Evolutionary conservation across 306 rosid species (phyloP), one percentile per base, ranked within the genome.

Genomic region (Cicer yamashitae): DNA sequence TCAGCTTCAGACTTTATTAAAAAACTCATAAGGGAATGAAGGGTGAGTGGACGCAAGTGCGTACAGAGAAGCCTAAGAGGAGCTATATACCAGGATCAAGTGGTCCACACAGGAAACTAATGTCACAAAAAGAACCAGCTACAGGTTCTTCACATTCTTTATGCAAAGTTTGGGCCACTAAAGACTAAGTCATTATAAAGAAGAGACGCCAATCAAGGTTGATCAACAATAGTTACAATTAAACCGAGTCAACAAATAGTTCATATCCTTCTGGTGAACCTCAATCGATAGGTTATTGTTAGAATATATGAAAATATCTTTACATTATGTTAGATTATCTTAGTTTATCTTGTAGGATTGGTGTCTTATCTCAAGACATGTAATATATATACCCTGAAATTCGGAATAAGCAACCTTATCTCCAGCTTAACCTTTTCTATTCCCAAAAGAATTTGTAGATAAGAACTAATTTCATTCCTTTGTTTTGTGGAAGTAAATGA

Each of bases 61-160:
- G 7, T 25, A 18, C 12, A 46, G 37, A 63, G 13, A 51, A 63
- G 7, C 9, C 37, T 15, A 3, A 40, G 34, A 64, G 13, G 30
- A 17, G 10, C 20, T 7, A 39, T 4, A 61, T 54, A 61, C 22
- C 25, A 38, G 47, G 46, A 61, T 58, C 41, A 11, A 30, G 59
- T 44, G 38, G 58, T 50, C 77, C 63, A 10, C 53, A 47, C 15
- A 15, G 14, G 51, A 47, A 46, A 74, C 37, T 30, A 30, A 30
- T 30, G 37, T 4, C 37, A 37, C 70, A 50, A 10, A 48, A 54
- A 64, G 47, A 54, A 17, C 61, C 54, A 6, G 8, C 48, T 57
- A 30, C 38, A 48, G 72, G 50, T 59, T 51, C 10, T 67, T 59
- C 22, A 12, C 20, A 68, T 59, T 74, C 57, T 74, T 46, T 34